phyloP scores from a whole-genome alignment of 768 basidiomycete species.

The Trametes coccinea region DNA sequence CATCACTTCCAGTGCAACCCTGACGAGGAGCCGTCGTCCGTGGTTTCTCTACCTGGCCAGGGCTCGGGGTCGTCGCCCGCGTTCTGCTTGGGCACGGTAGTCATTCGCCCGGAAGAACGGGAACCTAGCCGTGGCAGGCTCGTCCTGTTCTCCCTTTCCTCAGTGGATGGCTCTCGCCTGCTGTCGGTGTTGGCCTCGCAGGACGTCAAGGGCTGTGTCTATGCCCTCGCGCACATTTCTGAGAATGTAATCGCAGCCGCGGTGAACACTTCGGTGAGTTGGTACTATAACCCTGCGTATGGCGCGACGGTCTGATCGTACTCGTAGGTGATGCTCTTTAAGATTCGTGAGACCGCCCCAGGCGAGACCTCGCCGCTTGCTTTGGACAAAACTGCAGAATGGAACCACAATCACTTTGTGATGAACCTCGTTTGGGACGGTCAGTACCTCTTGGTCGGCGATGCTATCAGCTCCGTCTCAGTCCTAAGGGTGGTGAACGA shows the following conservation, averaged over 20 bases:
- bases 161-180: constrained; percentile 24
- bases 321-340: constrained; percentile 28
- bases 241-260: constrained; percentile 60
- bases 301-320: background rate
- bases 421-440: constrained; percentile 60
- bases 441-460: constrained; percentile 66
- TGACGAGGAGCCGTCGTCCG: constrained; percentile 65
- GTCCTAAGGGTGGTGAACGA: constrained; percentile 52
- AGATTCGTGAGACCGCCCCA: constrained; percentile 49
- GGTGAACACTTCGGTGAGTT: constrained; percentile 73
- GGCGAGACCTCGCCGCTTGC: constrained; percentile 32
- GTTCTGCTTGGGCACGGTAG: constrained; percentile 44
- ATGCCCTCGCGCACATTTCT: constrained; percentile 50
- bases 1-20: constrained; percentile 48
- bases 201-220: constrained; percentile 66
- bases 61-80: background rate
- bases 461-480: constrained; percentile 79
- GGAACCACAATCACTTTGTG: constrained; percentile 85
- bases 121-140: constrained; percentile 56
- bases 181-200: constrained; percentile 41
- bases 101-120: constrained; percentile 29
- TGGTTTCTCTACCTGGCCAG: constrained; percentile 35
- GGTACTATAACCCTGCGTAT: background rate
- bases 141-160: constrained; percentile 50
- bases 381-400: constrained; percentile 51